A percentile compares a stretch with the other conserved stretches of the same genome.
Conservation (phyloP, 1,284 basidiomycete genomes). For the Wallemia ichthyophaga region DNA sequence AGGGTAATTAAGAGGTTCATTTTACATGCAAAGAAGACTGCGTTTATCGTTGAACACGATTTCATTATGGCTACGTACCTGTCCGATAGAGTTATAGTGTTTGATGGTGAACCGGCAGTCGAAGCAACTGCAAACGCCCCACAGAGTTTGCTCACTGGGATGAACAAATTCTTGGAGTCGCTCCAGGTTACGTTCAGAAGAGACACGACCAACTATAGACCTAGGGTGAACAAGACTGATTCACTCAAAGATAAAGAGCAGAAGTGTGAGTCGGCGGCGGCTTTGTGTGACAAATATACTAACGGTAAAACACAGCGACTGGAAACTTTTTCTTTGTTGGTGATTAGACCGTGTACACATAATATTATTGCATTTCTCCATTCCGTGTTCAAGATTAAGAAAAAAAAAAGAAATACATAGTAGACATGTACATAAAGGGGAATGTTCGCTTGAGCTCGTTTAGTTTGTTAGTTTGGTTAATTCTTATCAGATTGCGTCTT, state of each 20-base stretch:
- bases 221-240: slow-evolving; percentile 48
- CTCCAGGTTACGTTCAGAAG: slow-evolving; percentile 85
- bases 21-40: slow-evolving; percentile 77
- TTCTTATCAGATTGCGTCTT: slow-evolving; percentile 22
- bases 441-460: no score
- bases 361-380: not conserved
- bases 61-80: slow-evolving; percentile 36
- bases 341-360: not conserved
- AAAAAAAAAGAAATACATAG: no score
- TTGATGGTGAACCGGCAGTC: slow-evolving; percentile 55
- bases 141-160: slow-evolving; percentile 50
- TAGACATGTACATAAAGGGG: no score
- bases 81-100: slow-evolving; percentile 52
- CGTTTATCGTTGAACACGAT: slow-evolving; percentile 92
- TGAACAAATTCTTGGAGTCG: slow-evolving; percentile 74
- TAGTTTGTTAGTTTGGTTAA: no score
- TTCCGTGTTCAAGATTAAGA: not conserved
- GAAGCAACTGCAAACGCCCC: slow-evolving; percentile 62
- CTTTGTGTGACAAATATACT: not conserved
- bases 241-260: slow-evolving; percentile 84
- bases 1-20: slow-evolving; percentile 95
- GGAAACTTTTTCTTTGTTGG: not conserved
- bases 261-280: slow-evolving; percentile 30
- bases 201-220: slow-evolving; percentile 45
- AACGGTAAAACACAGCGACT: not conserved